Evolutionary conservation across 2,329 filamentous ascomycete species (phyloP).

Genomic region (Helicocarpus griseus): DNA sequence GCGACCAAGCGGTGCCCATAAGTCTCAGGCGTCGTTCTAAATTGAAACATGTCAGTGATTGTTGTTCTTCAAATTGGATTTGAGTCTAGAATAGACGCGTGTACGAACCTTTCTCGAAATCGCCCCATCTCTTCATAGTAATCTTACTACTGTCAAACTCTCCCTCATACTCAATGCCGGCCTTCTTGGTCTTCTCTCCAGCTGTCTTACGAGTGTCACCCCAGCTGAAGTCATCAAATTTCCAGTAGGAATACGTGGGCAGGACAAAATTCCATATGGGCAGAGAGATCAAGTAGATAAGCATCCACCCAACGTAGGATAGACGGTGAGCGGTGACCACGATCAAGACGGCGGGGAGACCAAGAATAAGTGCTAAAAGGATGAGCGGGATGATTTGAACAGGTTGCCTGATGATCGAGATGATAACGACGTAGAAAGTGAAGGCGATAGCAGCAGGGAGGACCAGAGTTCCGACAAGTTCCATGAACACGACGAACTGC

Average conservation of each 20-base stretch:
- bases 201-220: slow-evolving; percentile 94
- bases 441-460: slow-evolving; percentile 94
- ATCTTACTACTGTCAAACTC: slow-evolving; percentile 99
- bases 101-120: slow-evolving; percentile 69
- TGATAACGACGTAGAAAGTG: slow-evolving; percentile 87
- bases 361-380: slow-evolving; percentile 79
- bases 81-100: neutral
- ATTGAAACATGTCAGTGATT: slow-evolving; percentile 9
- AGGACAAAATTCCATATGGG: slow-evolving; percentile 98
- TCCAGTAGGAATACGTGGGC: slow-evolving; percentile 93
- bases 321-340: slow-evolving; percentile 86
- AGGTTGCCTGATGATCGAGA: slow-evolving; percentile 67
- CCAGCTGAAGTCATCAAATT: slow-evolving; percentile 99
- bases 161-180: slow-evolving; percentile 76
- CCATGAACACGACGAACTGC: slow-evolving; percentile 97
- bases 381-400: slow-evolving; percentile 85
- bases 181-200: slow-evolving; percentile 81
- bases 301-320: slow-evolving; percentile 93
- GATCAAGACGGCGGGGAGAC: slow-evolving; percentile 84
- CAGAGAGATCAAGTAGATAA: slow-evolving; percentile 85
- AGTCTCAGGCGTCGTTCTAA: slow-evolving; percentile 30
- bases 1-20: slow-evolving; percentile 17
- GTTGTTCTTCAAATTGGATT: neutral
- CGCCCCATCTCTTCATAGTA: slow-evolving; percentile 97
- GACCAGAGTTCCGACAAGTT: slow-evolving; percentile 87